These are phyloP conservation scores for Arthroderma sp. DNA, from an alignment of 2,329 filamentous ascomycete genomes.

Conservation along the genomic window DNA sequence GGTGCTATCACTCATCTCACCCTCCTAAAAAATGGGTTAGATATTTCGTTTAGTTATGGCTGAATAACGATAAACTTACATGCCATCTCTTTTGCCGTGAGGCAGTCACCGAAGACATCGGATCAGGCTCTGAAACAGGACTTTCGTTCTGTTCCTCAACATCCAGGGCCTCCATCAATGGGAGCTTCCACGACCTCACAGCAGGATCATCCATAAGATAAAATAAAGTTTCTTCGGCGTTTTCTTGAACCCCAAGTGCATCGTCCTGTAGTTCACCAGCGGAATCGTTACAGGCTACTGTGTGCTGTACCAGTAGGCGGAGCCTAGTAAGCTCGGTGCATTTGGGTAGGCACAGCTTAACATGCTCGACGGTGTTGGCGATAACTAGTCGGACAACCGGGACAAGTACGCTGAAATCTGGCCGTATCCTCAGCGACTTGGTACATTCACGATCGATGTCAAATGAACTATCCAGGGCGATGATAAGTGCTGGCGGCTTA, in stretches of 20 bases:
- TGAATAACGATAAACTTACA: constrained; percentile 12
- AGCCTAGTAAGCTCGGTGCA: constrained; percentile 25
- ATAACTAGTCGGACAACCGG: constrained; percentile 36
- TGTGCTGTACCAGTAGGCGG: constrained; percentile 26
- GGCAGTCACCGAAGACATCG: constrained; percentile 16
- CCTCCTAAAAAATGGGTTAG: constrained; percentile 19
- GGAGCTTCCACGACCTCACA: constrained; percentile 28
- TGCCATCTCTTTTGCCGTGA: constrained; percentile 20
- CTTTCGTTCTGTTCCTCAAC: constrained; percentile 23
- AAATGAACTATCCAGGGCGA: constrained; percentile 36
- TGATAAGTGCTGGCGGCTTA: constrained; percentile 29
- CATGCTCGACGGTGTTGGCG: constrained; percentile 37
- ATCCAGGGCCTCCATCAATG: constrained; percentile 28
- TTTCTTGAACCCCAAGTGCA: constrained; percentile 30
- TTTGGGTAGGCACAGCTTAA: constrained; percentile 33
- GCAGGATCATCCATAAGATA: constrained; percentile 28
- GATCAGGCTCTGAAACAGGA: constrained; percentile 9
- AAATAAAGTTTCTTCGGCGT: constrained; percentile 28
- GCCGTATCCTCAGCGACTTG: constrained; percentile 5
- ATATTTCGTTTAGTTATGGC: neutral
- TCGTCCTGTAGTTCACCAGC: constrained; percentile 34
- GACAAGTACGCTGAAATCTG: constrained; percentile 24
- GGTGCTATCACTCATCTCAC: constrained; percentile 20
- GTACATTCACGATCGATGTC: constrained; percentile 26
- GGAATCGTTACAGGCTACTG: constrained; percentile 22